These are phyloP conservation scores for Aschersonia sp. DNA, from an alignment of 2,329 filamentous ascomycete genomes.

Conservation along the genomic window DNA sequence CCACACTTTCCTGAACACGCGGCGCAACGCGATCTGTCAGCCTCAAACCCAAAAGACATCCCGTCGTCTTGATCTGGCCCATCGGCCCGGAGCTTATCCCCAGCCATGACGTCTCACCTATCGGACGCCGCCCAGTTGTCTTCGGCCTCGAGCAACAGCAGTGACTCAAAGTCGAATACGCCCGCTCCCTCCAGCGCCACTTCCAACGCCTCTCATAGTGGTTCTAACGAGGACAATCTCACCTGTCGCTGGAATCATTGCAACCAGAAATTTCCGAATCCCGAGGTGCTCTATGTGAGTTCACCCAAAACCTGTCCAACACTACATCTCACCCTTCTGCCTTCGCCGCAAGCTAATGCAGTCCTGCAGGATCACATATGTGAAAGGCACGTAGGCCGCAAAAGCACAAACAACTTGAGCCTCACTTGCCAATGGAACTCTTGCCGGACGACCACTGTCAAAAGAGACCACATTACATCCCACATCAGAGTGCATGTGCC, in stretches of 20 bases:
- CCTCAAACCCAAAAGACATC: neutral
- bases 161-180: constrained; percentile 36
- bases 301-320: neutral
- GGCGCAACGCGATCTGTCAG: neutral
- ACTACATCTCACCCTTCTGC: neutral
- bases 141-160: constrained; percentile 15
- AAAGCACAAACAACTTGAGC: constrained; percentile 98
- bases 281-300: constrained; percentile 48
- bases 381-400: constrained; percentile 94
- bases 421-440: constrained; percentile 95
- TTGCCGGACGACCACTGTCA: constrained; percentile 92
- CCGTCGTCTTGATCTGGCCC: neutral
- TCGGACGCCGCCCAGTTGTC: constrained; percentile 10
- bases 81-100: constrained; percentile 8
- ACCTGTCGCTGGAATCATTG: constrained; percentile 47
- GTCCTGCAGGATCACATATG: constrained; percentile 77
- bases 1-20: no score
- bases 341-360: neutral
- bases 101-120: constrained; percentile 18
- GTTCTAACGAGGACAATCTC: constrained; percentile 35
- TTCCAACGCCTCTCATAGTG: constrained; percentile 29
- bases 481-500: constrained; percentile 99
- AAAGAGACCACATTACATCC: constrained; percentile 97
- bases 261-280: constrained; percentile 40
- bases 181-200: constrained; percentile 35